Evolutionary conservation across 164 flowering plant species (phyloP).

Genomic region (Vitis vinifera): ASM3070453v1 NC_081810.1:8177001-8177500

Average conservation of each 20-base stretch:
- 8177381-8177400: slow-evolving; percentile 24
- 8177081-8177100: slow-evolving; percentile 39
- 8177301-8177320: slow-evolving; percentile 46
- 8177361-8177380: slow-evolving; percentile 36
- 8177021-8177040: slow-evolving; percentile 26
- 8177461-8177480: neutral
- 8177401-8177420: slow-evolving; percentile 18
- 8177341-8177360: slow-evolving; percentile 35
- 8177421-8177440: neutral
- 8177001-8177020: slow-evolving; percentile 33
- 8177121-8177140: neutral
- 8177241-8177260: slow-evolving; percentile 19
- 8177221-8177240: slow-evolving; percentile 37
- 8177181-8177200: slow-evolving; percentile 16
- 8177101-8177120: no score
- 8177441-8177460: slow-evolving; percentile 21
- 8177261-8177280: slow-evolving; percentile 31
- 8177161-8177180: no score
- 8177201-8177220: slow-evolving; percentile 74
- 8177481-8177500: slow-evolving; percentile 32
- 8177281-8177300: slow-evolving; percentile 36
- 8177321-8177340: slow-evolving; percentile 55
- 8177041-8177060: slow-evolving; percentile 51
- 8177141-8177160: neutral
- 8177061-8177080: slow-evolving; percentile 45